These are phyloP conservation scores for Ajuga chamaepitys DNA, from an alignment of 257 asterid genomes.

Conservation along the genomic window DNA sequence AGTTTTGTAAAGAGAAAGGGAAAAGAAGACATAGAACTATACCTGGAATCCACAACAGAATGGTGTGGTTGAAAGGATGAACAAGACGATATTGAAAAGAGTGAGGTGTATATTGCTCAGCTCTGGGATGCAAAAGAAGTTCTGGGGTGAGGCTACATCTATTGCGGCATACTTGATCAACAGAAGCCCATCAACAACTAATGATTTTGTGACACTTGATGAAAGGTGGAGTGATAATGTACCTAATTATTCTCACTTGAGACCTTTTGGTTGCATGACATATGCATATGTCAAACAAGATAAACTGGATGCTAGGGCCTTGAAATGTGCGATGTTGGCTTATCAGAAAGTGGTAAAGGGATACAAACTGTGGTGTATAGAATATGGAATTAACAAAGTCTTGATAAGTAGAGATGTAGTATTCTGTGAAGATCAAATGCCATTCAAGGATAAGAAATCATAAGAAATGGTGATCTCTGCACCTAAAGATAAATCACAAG, in stretches of 20 bases:
- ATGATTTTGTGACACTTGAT: not conserved
- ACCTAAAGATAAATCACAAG: no score
- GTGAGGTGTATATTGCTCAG: not conserved
- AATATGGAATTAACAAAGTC: no score
- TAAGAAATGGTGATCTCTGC: not conserved
- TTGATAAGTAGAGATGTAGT: not conserved
- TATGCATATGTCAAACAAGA: not conserved
- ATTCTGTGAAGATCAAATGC: not conserved
- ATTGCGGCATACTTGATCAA: not conserved
- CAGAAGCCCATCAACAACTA: not conserved
- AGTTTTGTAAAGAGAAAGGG: no score
- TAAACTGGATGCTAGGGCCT: no score
- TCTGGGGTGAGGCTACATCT: not conserved
- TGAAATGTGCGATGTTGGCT: no score
- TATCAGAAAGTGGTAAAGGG: not conserved
- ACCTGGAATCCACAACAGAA: no score
- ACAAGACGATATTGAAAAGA: not conserved
- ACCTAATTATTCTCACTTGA: not conserved
- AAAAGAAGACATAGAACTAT: no score
- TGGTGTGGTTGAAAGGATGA: no score
- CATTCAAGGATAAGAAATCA: not conserved
- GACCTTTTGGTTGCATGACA: not conserved
- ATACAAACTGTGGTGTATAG: not conserved
- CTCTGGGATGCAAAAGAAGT: not conserved
- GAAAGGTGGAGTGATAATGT: not conserved